Base-by-base conservation (phyloP, 2,329 filamentous ascomycete species). In the Aspergillus sp. region DNA sequence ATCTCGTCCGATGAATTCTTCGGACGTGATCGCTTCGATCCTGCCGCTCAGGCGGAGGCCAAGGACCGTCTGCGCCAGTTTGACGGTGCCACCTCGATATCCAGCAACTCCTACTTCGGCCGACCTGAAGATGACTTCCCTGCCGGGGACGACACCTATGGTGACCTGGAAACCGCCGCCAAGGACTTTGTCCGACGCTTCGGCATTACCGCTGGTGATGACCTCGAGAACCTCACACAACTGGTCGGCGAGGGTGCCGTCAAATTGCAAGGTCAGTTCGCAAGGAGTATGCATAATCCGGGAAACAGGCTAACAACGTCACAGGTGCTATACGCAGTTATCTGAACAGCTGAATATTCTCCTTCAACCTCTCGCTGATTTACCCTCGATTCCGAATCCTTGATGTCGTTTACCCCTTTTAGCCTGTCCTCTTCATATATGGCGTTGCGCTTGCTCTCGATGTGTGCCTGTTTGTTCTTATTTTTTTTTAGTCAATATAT, bases 1-100 rank as follows among this genome's bases (percentile, higher is more conserved):
- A 99, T 99, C 61, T 96, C 91, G 0, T 96, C 92, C 0, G 94
- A 99, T 71, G 94, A 99, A 70, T 99, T 95, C 80, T 99, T 99
- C 69, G 91, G 93, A 65, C 93, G 94, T 70, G 90, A 91, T 49
- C 77, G 82, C 50, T 97, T 86, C 73, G 92, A 99, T 69, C 85
- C 92, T 35, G 80, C 80, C 50, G 84, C 87, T 8, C 88, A 94
- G 68, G 80, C 85, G 47, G 93, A 96, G 76, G 93, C 94, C 63
- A 95, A 95, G 78, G 80, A 81, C 20, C 85, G 94, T 38, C 82
- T 99, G 49, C 87, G 90, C 76, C 89, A 91, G 44, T 99, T 99
- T 67, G 93, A 97, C 73, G 91, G 94, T 42, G 92, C 94, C 10
- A 87, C 86, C 1, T 78, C 91, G 60, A 99, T 99, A 72, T 96